These are phyloP conservation scores for Aquilaria sinensis DNA, from an alignment of 345 rosid species.

Conservation along the genomic window DNA sequence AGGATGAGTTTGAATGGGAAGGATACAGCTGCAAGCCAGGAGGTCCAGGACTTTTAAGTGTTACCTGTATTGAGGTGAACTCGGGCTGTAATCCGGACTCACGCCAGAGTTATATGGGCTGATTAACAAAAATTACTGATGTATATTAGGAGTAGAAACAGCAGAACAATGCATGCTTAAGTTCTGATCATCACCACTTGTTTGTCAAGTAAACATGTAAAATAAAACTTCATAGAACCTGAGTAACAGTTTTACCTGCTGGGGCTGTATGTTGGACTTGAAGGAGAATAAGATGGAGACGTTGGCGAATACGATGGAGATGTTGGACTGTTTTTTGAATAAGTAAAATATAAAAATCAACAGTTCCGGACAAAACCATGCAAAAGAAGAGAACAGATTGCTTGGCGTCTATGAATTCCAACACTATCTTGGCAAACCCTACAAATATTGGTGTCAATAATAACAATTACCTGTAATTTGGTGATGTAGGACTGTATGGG, in stretches of 20 bases:
- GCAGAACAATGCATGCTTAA: too few species aligned
- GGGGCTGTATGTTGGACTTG: slow-evolving; percentile 90
- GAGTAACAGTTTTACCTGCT: slow-evolving; percentile 50
- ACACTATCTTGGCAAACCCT: neutral
- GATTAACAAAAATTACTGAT: neutral
- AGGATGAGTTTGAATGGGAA: neutral
- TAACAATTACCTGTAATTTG: slow-evolving; percentile 64
- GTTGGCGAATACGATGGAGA: slow-evolving; percentile 92
- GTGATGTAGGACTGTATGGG: slow-evolving; percentile 96
- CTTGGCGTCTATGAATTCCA: neutral
- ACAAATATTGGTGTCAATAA: neutral
- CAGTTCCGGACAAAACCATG: too few species aligned
- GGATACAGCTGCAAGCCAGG: neutral
- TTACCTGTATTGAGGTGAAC: slow-evolving; percentile 63
- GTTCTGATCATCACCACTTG: too few species aligned
- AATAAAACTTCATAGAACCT: slow-evolving; percentile 1
- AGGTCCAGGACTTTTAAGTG: neutral
- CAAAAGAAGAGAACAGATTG: too few species aligned
- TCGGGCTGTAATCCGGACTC: slow-evolving; percentile 71
- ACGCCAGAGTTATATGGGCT: slow-evolving; percentile 79
- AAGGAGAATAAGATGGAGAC: slow-evolving; percentile 87
- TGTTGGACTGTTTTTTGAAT: slow-evolving; percentile 52
- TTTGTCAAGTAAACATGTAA: neutral
- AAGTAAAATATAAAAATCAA: slow-evolving; percentile 3
- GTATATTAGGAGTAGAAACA: too few species aligned